Percentiles rank a stretch among this genome's conserved stretches.
Conservation (phyloP, 768 basidiomycete species). For the Termitomyces bulborhizus region DNA sequence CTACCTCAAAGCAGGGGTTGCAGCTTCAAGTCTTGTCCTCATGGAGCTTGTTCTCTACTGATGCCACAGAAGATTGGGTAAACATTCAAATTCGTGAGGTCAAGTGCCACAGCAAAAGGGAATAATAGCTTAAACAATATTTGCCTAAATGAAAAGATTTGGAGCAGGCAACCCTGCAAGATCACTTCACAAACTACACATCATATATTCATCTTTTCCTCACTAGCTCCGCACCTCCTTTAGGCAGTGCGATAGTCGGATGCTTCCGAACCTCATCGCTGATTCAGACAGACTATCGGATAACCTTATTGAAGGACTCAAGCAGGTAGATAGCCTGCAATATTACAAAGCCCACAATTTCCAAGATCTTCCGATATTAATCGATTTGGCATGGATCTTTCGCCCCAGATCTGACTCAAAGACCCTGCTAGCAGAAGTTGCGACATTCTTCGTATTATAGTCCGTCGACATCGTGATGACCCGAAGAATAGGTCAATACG, state of each 20-base stretch:
- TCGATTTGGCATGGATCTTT: not conserved
- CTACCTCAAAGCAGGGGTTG: no score
- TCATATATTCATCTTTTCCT: not conserved
- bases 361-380: not conserved
- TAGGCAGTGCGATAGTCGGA: not conserved
- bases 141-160: not conserved
- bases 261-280: not conserved
- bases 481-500: not conserved
- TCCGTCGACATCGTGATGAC: not conserved
- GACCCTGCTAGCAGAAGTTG: not conserved
- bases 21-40: not conserved
- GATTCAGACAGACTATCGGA: not conserved
- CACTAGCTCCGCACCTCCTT: not conserved
- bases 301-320: not conserved
- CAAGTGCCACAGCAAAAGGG: not conserved
- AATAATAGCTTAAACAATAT: not conserved
- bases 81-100: not conserved
- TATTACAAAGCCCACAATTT: not conserved
- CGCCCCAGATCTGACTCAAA: not conserved
- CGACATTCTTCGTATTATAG: not conserved
- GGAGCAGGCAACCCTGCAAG: not conserved
- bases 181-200: not conserved
- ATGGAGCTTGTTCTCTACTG: not conserved
- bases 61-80: not conserved
- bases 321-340: not conserved